Base-by-base conservation (phyloP, 1,284 basidiomycete genomes). In the Ceratobasidium sp. region DNA sequence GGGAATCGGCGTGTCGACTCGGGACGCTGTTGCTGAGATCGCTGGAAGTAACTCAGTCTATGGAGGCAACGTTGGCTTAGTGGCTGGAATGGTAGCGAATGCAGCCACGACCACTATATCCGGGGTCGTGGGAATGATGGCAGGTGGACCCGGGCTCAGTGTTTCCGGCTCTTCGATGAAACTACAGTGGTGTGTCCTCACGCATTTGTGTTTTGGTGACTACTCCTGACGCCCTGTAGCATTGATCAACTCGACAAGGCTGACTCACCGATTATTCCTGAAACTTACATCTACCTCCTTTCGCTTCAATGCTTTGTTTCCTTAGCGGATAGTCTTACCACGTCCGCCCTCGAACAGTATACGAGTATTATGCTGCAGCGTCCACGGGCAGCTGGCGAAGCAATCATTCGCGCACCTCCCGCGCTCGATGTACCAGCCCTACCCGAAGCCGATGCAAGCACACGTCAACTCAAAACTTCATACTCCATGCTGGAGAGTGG, bases 171-270 rank as follows among this genome's bases (percentile, higher is more conserved):
- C 89, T 1, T 82, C 86, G 0, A 90, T 94, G 87, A 95, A 93
- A 76, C 77, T 95, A 33, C 91, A 92, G 76, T 91, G 91, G 88
- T 93, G 73, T 69, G 86, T 75, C 21, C 39, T 57, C 6, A 54
- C 44, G 27, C 16, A 29, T 46, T 74, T 2, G 21, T 64, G 21
- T 7, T 62, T 21, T 69, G 71, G 69, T 46, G 4, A 69, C n/a
- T n/a, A 33, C 11, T 11, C 46, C 30, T 46, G 41, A 70, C 56
- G 42, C 62, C 36, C 30, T 46, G 23, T 73, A 95, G 94, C 75
- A 96, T 98, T 73, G 95, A 98, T 75, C 95, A 97, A 76, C 85
- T 96, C 16, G 95, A 98, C 80, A 97, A 99, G 78, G 88, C 93
- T 0, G 97, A 99, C 74, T 87, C 95, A 0, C 97, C 97, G 0